Evolutionary conservation across 148 eudicot genomes (phyloP).

Genomic region (Diospyros kaki): DNA sequence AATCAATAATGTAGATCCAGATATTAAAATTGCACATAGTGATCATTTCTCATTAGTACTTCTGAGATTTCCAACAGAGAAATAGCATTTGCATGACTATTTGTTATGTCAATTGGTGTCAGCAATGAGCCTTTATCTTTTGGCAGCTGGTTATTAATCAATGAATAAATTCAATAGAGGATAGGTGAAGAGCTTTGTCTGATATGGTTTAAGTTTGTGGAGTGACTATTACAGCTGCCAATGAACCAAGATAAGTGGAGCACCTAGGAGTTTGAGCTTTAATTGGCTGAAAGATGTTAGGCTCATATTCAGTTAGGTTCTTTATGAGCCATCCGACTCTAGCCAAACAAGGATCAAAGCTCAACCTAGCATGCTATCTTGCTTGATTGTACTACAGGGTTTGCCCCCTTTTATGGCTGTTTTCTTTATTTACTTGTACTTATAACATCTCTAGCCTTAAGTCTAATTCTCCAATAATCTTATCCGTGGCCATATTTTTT

Average conservation of each 20-base stretch:
- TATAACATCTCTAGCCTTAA: too few species aligned
- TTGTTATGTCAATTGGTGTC: not conserved
- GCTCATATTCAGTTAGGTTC: not conserved
- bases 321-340: not conserved
- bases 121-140: not conserved
- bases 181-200: not conserved
- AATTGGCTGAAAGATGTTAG: not conserved
- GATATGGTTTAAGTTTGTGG: not conserved
- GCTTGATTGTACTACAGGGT: too few species aligned
- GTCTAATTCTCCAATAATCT: too few species aligned
- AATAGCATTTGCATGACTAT: constrained; percentile 1
- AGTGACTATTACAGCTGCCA: not conserved
- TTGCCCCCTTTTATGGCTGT: too few species aligned
- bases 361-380: too few species aligned
- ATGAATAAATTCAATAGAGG: not conserved
- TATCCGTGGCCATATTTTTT: too few species aligned
- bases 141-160: not conserved
- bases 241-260: not conserved
- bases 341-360: not conserved
- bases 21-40: not conserved
- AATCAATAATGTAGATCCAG: not conserved
- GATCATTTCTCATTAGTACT: not conserved
- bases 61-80: not conserved
- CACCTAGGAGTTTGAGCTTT: not conserved
- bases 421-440: too few species aligned